These are phyloP conservation scores for Ilex aquifolium DNA, from an alignment of 257 asterid species.

Conservation along the genomic window DNA sequence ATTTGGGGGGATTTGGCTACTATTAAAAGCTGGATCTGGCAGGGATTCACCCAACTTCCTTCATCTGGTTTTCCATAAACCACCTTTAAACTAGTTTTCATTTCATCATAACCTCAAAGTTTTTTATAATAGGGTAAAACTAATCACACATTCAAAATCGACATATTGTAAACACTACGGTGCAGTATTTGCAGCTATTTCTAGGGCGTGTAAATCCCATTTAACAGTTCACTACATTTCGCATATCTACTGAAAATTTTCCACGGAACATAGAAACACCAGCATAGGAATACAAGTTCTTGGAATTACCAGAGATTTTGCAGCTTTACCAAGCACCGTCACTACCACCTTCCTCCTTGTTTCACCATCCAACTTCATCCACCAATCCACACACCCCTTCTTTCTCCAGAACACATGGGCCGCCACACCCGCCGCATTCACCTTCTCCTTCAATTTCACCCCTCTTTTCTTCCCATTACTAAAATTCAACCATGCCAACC, in stretches of 20 bases:
- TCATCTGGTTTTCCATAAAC: too few relatives aligned
- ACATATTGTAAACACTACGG: too few relatives aligned
- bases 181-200: too few relatives aligned
- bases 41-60: too few relatives aligned
- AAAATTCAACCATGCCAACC: constrained; percentile 81
- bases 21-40: too few relatives aligned
- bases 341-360: constrained; percentile 48
- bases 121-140: too few relatives aligned
- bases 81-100: too few relatives aligned
- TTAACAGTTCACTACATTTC: not conserved
- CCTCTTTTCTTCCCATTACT: constrained; percentile 63
- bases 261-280: constrained; percentile 2
- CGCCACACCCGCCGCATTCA: constrained; percentile 59
- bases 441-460: constrained; percentile 65
- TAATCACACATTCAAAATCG: too few relatives aligned
- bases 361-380: constrained; percentile 75
- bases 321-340: constrained; percentile 61
- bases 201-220: too few relatives aligned
- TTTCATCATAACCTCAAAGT: too few relatives aligned
- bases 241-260: not conserved
- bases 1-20: too few relatives aligned
- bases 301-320: constrained; percentile 61
- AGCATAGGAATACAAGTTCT: constrained; percentile 5
- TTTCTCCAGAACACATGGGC: constrained; percentile 89
- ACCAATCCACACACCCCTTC: constrained; percentile 96